Conservation (phyloP, 1,284 basidiomycete species). For the Ceratobasidium sp. region DNA sequence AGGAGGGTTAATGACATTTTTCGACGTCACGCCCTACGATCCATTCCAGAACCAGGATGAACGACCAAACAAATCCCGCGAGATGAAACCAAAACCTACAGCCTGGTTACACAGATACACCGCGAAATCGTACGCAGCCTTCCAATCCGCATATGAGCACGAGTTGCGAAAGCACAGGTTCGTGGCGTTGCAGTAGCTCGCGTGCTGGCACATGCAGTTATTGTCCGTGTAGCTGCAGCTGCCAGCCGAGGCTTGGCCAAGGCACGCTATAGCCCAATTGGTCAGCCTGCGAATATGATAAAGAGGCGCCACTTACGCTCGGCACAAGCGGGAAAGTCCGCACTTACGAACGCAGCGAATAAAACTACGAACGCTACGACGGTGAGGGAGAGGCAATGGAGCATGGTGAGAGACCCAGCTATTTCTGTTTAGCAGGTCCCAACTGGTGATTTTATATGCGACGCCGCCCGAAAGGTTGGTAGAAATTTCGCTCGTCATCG, state of each 20-base stretch:
- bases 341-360: conserved; percentile 1
- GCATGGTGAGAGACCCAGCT: conserved; percentile 29
- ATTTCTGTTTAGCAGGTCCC: too few species aligned
- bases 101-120: conserved; percentile 3
- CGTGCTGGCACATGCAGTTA: conserved; percentile 39
- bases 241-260: conserved; percentile 12
- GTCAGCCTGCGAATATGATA: neutral
- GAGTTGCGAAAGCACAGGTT: conserved; percentile 34
- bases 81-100: conserved; percentile 5
- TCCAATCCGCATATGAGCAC: conserved; percentile 19
- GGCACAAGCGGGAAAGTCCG: conserved; percentile 27
- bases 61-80: too few species aligned
- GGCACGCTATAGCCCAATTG: neutral
- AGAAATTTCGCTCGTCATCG: too few species aligned
- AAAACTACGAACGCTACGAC: conserved; percentile 4
- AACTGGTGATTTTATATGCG: too few species aligned
- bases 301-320: conserved; percentile 6
- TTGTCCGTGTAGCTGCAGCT: conserved; percentile 36
- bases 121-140: conserved; percentile 16
- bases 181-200: conserved; percentile 33
- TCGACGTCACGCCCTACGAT: conserved; percentile 18
- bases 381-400: conserved; percentile 20
- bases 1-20: conserved; percentile 17
- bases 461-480: too few species aligned
- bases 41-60: too few species aligned